These are phyloP conservation scores for Miscanthus sacchariflorus DNA, from an alignment of 202 grass and related monocot genomes.

Conservation along the genomic window DNA sequence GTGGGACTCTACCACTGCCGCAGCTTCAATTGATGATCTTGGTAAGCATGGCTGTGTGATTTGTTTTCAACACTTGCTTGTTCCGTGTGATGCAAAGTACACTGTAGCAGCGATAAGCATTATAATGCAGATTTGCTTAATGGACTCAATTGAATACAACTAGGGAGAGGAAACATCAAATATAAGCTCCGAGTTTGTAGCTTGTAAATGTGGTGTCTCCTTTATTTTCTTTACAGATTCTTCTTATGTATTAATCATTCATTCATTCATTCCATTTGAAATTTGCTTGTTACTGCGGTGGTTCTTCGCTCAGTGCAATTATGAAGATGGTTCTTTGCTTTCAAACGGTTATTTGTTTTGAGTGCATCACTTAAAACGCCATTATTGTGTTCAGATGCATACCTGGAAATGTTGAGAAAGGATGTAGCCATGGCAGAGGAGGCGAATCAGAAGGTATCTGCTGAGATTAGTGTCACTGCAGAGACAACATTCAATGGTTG, in stretches of 20 bases:
- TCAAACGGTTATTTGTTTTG: neutral
- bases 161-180: neutral
- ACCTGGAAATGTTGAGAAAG: constrained; percentile 65
- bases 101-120: neutral
- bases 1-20: constrained; percentile 35
- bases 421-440: constrained; percentile 52
- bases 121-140: neutral
- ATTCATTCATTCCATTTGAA: neutral
- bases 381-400: constrained; percentile 47
- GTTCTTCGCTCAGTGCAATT: constrained; percentile 5
- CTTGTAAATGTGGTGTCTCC: neutral
- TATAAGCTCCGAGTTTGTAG: neutral
- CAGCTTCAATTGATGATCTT: constrained; percentile 34
- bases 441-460: constrained; percentile 49
- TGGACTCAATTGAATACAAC: neutral
- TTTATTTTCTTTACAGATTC: neutral
- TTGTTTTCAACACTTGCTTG: neutral
- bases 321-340: constrained; percentile 14
- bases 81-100: neutral
- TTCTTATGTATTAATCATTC: neutral
- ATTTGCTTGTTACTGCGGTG: neutral
- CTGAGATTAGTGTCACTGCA: constrained; percentile 57
- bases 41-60: constrained; percentile 47
- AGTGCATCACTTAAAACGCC: neutral
- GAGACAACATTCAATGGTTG: constrained; percentile 51